Evolutionary conservation across 805 yeast genomes (phyloP).

Genomic region (Yamadazyma philogaea): DNA sequence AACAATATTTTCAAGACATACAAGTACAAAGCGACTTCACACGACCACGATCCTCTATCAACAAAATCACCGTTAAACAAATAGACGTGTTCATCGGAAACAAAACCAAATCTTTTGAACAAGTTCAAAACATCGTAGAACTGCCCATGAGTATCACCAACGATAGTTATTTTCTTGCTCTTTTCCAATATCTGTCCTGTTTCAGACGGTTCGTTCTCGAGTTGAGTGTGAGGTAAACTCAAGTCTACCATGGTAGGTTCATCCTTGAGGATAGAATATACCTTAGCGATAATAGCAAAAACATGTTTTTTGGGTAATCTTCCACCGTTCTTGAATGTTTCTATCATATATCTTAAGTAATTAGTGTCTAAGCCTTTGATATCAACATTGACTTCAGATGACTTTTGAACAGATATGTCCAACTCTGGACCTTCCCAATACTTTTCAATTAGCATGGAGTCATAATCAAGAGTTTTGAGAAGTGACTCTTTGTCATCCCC

Average conservation of each 20-base stretch:
- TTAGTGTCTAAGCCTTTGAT: constrained; percentile 44
- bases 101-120: constrained; percentile 71
- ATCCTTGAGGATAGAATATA: constrained; percentile 54
- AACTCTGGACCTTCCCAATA: constrained; percentile 60
- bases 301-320: constrained; percentile 78
- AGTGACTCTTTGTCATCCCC: constrained; percentile 58
- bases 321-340: constrained; percentile 69
- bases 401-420: constrained; percentile 34
- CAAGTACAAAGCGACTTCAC: constrained; percentile 84
- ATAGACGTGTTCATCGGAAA: constrained; percentile 63
- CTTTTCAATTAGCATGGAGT: constrained; percentile 48
- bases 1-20: constrained; percentile 73
- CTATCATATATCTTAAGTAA: constrained; percentile 64
- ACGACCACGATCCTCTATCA: constrained; percentile 97
- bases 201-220: constrained; percentile 8
- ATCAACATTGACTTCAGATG: constrained; percentile 20
- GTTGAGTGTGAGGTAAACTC: constrained; percentile 34
- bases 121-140: constrained; percentile 84
- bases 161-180: constrained; percentile 65
- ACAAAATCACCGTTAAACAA: constrained; percentile 97
- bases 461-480: constrained; percentile 46
- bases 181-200: constrained; percentile 22
- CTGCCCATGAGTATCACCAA: constrained; percentile 98
- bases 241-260: constrained; percentile 81
- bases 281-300: constrained; percentile 74